Evolutionary conservation across 441 rosid genomes (phyloP), one percentile per base, ranked within the genome.

Genomic region (Geranium incanum): DNA sequence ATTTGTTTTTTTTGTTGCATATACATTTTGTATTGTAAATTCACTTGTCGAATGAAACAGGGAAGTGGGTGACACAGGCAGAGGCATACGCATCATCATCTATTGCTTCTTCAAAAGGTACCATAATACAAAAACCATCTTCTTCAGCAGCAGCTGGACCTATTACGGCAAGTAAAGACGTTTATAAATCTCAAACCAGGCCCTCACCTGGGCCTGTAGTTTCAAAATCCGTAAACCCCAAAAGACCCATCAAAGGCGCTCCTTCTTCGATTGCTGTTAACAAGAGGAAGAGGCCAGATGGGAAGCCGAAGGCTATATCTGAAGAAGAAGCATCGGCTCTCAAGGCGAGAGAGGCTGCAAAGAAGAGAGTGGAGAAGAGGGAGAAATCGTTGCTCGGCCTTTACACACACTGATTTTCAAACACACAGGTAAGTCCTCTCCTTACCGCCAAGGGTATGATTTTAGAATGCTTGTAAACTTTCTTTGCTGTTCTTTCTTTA

Each of bases 331-430:
- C 66, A 60, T 88, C 92, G 71, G 98, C 97, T 9, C 84, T 88
- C 59, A 93, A 83, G 80, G 96, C 95, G 1, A 87, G 98, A 80
- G 98, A 88, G 81, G 97, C 98, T 78, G 96, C 96, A 12, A 85
- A 81, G 76, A 93, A 86, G 88, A 88, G 96, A 77, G 95, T 91
- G 43, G 96, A 94, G 79, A 84, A 88, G 72, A 86, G 98, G 77
- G 97, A 94, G 80, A 91, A 91, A 79, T 68, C 89, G 36, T 82
- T 90, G 80, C 96, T 88, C 64, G 97, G 98, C 52, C 89, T 93
- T 75, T 93, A 91, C 83, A 83, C 86, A 5, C 85, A 69, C 68
- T 92, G 87, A 92, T 72, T 60, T 65, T 41, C 38, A 66, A 38
- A 18, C 72, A 67, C 43, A 36, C 60, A 43, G 74, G 69, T 41